Conservation (phyloP, 2,329 filamentous ascomycete genomes). For the Epichloe brachyelytri region DNA sequence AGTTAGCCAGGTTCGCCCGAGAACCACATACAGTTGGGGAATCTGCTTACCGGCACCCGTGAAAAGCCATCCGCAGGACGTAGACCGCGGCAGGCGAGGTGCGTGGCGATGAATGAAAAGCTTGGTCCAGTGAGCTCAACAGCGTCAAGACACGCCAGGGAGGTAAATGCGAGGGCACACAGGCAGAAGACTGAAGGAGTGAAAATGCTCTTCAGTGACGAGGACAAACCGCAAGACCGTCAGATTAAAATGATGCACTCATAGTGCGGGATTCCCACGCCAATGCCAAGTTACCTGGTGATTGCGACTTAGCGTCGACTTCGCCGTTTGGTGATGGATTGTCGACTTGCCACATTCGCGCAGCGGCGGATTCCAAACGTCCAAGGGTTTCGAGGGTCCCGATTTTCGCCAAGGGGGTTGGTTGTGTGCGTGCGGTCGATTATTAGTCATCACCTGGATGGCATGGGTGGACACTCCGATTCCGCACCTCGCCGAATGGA, state of each 20-base stretch:
- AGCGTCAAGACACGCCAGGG: neutral
- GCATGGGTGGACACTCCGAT: no score
- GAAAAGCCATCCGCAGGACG: slow-evolving; percentile 14
- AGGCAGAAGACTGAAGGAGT: neutral
- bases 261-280: slow-evolving; percentile 7
- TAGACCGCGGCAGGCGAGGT: neutral
- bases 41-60: slow-evolving; percentile 16
- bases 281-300: neutral
- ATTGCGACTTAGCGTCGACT: neutral
- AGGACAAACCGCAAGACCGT: neutral
- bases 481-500: no score
- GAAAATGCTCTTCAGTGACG: neutral
- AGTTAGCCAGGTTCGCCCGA: slow-evolving; percentile 9
- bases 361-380: no score
- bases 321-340: neutral
- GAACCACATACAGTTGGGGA: neutral
- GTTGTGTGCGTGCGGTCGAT: no score
- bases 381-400: no score
- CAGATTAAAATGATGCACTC: slow-evolving; percentile 9
- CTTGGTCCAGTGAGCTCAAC: neutral
- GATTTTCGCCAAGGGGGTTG: no score
- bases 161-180: neutral
- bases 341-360: neutral
- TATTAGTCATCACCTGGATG: no score
- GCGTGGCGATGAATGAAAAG: neutral